Evolutionary conservation across 495 filamentous ascomycete genomes (phyloP).

Genomic region (Parathielavia hyrcaniae): DNA sequence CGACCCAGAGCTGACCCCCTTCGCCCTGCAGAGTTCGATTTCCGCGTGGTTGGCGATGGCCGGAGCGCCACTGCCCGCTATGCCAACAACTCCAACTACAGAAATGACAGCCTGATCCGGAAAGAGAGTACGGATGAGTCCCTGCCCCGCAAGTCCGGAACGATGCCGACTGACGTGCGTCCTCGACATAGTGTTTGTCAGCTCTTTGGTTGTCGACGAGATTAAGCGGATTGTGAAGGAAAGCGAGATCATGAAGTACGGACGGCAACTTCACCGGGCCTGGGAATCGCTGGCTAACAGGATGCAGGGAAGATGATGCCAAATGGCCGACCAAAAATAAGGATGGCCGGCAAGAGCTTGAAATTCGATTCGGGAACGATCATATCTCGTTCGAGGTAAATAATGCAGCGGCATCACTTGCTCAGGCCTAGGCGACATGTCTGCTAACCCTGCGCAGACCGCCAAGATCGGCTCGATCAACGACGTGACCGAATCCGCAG

Average conservation of each 20-base stretch:
- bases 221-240: constrained; percentile 96
- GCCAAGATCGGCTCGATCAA: constrained; percentile 97
- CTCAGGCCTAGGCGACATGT: background rate
- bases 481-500: constrained; percentile 91
- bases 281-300: constrained; percentile 25
- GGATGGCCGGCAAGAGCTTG: constrained; percentile 93
- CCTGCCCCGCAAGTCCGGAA: background rate
- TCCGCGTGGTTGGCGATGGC: constrained; percentile 89
- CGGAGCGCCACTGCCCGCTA: constrained; percentile 91
- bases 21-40: constrained; percentile 75
- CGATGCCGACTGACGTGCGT: background rate
- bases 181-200: constrained; percentile 76
- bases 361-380: constrained; percentile 89
- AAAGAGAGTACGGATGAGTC: constrained; percentile 83
- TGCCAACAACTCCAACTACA: constrained; percentile 99
- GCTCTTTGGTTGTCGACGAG: constrained; percentile 82
- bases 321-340: constrained; percentile 99
- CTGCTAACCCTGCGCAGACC: constrained; percentile 55
- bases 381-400: constrained; percentile 96
- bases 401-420: background rate
- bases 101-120: constrained; percentile 95
- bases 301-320: constrained; percentile 84
- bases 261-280: constrained; percentile 6
- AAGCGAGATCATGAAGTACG: constrained; percentile 96
- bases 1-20: background rate